Conservation (phyloP, 257 asterid genomes). For the Solanum chiquidenum region DNA sequence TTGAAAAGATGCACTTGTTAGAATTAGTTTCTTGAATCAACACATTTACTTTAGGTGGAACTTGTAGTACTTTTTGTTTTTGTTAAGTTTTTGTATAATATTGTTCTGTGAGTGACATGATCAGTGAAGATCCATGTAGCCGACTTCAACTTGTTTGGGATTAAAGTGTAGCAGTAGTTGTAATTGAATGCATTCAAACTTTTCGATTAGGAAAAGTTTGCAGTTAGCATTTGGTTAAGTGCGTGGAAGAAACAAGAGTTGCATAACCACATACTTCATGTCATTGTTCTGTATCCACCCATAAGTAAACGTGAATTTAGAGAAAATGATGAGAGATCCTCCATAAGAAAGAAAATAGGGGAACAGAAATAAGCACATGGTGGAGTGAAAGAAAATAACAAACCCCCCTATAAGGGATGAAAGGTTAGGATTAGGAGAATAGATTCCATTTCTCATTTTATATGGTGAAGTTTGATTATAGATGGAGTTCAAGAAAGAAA, state of each 20-base stretch:
- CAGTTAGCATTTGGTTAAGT: neutral
- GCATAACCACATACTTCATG: neutral
- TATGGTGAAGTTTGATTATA: neutral
- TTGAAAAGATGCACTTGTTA: neutral
- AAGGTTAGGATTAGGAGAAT: neutral
- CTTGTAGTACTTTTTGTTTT: neutral
- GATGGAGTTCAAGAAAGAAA: neutral
- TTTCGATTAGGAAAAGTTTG: neutral
- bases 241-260: neutral
- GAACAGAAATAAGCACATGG: neutral
- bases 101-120: neutral
- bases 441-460: neutral
- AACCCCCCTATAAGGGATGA: neutral
- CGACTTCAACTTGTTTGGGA: neutral
- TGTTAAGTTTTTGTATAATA: neutral
- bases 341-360: neutral
- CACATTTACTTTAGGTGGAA: neutral
- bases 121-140: neutral
- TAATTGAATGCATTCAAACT: neutral
- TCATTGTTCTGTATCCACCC: neutral
- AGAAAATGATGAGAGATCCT: neutral
- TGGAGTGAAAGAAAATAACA: neutral
- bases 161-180: neutral
- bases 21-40: neutral
- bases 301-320: neutral